Evolutionary conservation across 768 basidiomycete genomes (phyloP).

Genomic region (Russula olivacea): DNA sequence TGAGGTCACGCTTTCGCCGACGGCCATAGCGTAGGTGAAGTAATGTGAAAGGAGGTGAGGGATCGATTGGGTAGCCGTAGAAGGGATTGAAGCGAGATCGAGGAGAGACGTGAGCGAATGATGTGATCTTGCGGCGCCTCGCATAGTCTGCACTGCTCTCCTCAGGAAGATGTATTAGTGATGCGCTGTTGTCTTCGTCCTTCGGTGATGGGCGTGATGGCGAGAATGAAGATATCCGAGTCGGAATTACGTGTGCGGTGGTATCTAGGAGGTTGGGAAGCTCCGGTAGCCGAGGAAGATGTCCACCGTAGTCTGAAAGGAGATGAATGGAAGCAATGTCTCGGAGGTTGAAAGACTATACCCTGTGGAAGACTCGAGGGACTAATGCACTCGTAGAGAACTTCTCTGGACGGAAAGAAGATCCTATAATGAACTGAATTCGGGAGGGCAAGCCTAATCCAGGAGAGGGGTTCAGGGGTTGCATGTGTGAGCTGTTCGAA

Average conservation of each 20-base stretch:
- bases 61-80: slow-evolving; percentile 58
- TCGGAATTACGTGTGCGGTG: not conserved
- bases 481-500: not conserved
- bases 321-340: slow-evolving; percentile 25
- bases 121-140: slow-evolving; percentile 20
- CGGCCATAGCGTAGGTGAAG: slow-evolving; percentile 53
- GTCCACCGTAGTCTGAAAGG: slow-evolving; percentile 61
- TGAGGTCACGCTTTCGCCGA: slow-evolving; percentile 61
- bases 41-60: slow-evolving; percentile 31
- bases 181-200: slow-evolving; percentile 4
- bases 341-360: slow-evolving; percentile 29
- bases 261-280: slow-evolving; percentile 38
- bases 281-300: slow-evolving; percentile 44
- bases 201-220: slow-evolving; percentile 8
- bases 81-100: slow-evolving; percentile 65
- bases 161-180: not conserved
- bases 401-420: slow-evolving; percentile 55
- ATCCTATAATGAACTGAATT: slow-evolving; percentile 53
- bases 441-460: slow-evolving; percentile 55
- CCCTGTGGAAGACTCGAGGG: slow-evolving; percentile 53
- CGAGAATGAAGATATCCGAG: slow-evolving; percentile 5
- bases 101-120: slow-evolving; percentile 36
- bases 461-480: slow-evolving; percentile 1
- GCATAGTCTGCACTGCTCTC: not conserved
- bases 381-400: slow-evolving; percentile 52